These are phyloP conservation scores for Pythium aristosporum DNA, from an alignment of 352 stramenopile genomes.

Conservation along the genomic window DNA sequence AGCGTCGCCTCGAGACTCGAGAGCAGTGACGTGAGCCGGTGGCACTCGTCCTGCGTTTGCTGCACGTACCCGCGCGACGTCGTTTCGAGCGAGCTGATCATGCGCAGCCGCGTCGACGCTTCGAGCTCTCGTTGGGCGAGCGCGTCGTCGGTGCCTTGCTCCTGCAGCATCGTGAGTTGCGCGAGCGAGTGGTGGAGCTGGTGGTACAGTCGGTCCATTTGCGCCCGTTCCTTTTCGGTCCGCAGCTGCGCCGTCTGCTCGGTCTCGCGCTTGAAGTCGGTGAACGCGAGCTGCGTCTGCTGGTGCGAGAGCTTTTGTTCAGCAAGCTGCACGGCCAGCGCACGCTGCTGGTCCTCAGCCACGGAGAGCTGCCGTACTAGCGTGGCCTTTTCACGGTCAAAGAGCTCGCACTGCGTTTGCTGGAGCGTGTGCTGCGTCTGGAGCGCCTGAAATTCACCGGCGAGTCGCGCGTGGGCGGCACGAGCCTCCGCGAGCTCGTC, in stretches of 20 bases:
- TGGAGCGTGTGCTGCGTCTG: constrained; percentile 29
- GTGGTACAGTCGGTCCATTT: constrained; percentile 47
- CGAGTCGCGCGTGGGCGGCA: constrained; percentile 13
- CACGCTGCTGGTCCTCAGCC: constrained; percentile 33
- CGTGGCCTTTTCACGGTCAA: constrained; percentile 30
- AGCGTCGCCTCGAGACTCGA: constrained; percentile 50
- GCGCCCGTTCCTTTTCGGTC: constrained; percentile 38
- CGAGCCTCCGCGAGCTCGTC: constrained; percentile 24
- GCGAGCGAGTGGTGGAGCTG: constrained; percentile 58
- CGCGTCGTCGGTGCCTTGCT: constrained; percentile 42
- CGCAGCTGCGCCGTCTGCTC: constrained; percentile 41
- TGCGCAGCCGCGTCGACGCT: constrained; percentile 49
- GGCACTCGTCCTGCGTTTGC: constrained; percentile 61
- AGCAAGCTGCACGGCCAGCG: constrained; percentile 24
- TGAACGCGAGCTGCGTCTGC: constrained; percentile 29
- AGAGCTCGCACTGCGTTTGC: constrained; percentile 28
- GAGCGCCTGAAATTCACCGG: constrained; percentile 22
- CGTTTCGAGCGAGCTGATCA: constrained; percentile 62
- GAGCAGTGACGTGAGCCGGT: constrained; percentile 50
- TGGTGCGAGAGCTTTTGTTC: constrained; percentile 35
- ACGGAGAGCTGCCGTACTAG: constrained; percentile 30
- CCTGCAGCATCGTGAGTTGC: constrained; percentile 47
- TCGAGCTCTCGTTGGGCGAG: constrained; percentile 40
- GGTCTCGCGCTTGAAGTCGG: constrained; percentile 34
- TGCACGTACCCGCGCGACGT: constrained; percentile 53